phyloP scores from a whole-genome alignment of 2,329 filamentous ascomycete genomes.

The Beauveria australis region DNA sequence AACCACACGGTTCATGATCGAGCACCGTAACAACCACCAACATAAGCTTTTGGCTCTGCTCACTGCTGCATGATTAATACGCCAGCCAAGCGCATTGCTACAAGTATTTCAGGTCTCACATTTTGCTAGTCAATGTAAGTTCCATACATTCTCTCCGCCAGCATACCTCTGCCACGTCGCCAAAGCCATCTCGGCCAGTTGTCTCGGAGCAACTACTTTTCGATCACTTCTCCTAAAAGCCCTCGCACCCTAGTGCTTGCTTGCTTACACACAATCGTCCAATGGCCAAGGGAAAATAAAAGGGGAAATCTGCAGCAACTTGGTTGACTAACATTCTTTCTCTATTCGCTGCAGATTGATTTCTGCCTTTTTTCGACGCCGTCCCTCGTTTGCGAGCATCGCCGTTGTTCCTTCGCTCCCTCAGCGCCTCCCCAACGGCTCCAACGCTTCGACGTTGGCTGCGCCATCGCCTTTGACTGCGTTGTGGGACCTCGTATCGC shows the following conservation, averaged over 20 bases:
- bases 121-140: conserved; percentile 9
- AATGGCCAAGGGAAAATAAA: background rate
- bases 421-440: conserved; percentile 1
- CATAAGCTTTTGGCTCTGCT: background rate
- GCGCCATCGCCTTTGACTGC: background rate
- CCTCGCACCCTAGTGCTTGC: background rate
- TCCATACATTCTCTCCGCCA: conserved; percentile 1
- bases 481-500: conserved; percentile 11
- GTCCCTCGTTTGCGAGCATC: background rate
- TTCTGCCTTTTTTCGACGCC: background rate
- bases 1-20: background rate
- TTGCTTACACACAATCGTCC: background rate
- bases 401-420: background rate
- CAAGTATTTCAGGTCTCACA: background rate
- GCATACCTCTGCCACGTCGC: conserved; percentile 5
- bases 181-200: conserved; percentile 2
- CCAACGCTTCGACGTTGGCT: conserved; percentile 6
- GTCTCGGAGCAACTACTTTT: conserved; percentile 5
- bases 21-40: background rate
- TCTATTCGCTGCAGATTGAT: background rate
- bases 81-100: background rate
- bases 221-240: background rate
- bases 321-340: background rate
- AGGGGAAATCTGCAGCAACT: background rate
- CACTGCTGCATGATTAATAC: background rate